phyloP scores from a whole-genome alignment of 2,329 filamentous ascomycete genomes.

The Cladosporium sp. region DNA sequence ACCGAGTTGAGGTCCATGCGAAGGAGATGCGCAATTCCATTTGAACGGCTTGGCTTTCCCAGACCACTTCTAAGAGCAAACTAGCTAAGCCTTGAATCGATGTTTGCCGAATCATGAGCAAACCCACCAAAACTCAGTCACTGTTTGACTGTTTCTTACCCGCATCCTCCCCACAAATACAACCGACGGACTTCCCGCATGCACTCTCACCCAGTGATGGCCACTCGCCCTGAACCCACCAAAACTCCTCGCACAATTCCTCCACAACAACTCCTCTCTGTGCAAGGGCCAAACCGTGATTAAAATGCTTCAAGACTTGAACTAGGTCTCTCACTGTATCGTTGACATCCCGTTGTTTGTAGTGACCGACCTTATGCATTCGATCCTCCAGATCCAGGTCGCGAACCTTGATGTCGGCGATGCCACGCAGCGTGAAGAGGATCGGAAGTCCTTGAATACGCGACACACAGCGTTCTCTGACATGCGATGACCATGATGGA shows the following conservation, averaged over 20 bases:
- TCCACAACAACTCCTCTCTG: not conserved
- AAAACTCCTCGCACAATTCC: not conserved
- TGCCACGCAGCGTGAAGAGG: constrained; percentile 5
- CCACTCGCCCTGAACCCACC: not conserved
- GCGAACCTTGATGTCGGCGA: constrained; percentile 13
- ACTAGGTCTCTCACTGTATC: not conserved
- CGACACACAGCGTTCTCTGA: not conserved
- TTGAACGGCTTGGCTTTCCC: not conserved
- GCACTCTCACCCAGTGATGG: not conserved
- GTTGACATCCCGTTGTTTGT: not conserved
- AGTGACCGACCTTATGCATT: not conserved
- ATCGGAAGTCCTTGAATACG: not conserved
- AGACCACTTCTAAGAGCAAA: not conserved
- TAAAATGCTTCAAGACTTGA: constrained; percentile 5
- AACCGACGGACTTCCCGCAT: not conserved
- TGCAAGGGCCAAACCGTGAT: constrained; percentile 6
- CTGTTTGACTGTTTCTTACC: not conserved
- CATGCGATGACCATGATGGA: not conserved
- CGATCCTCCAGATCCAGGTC: constrained; percentile 7
- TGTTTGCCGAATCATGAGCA: not conserved
- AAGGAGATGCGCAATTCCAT: not conserved
- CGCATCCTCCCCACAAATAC: not conserved
- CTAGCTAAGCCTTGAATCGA: not conserved
- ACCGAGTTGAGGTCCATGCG: not conserved
- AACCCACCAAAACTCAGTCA: not conserved